Evolutionary conservation across 345 rosid genomes (phyloP).

Genomic region (Citrus inodora): DNA sequence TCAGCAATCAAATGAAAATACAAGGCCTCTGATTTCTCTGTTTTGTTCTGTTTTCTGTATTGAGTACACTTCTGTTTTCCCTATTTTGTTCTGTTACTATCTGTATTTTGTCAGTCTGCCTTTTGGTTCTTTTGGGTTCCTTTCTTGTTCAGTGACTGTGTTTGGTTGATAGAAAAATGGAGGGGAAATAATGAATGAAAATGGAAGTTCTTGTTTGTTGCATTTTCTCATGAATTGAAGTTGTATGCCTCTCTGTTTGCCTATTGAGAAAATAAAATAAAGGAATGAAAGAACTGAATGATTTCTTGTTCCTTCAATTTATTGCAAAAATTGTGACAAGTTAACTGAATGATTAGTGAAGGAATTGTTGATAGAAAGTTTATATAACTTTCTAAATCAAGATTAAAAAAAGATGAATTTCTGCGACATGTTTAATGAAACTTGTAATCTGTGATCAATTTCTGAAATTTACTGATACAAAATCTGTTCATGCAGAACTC

Average conservation of each 20-base stretch:
- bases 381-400: background rate
- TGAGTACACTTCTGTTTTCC: background rate
- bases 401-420: too few relatives aligned
- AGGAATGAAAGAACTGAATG: background rate
- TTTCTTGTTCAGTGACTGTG: background rate
- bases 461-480: background rate
- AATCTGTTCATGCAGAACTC: background rate
- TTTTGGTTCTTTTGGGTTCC: too few relatives aligned
- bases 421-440: too few relatives aligned
- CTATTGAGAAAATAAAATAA: background rate
- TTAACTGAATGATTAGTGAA: background rate
- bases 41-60: too few relatives aligned
- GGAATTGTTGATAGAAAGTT: background rate
- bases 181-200: background rate
- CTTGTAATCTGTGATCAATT: background rate
- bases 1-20: too few relatives aligned
- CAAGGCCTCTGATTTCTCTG: too few relatives aligned
- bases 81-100: too few relatives aligned
- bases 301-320: too few relatives aligned
- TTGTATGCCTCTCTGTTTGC: background rate
- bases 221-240: background rate
- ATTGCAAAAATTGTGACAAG: too few relatives aligned
- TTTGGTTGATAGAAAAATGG: background rate
- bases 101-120: too few relatives aligned
- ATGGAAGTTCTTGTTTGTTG: background rate